Conservation (phyloP, 805 yeast genomes). For the Monosporozyma solicola region DNA sequence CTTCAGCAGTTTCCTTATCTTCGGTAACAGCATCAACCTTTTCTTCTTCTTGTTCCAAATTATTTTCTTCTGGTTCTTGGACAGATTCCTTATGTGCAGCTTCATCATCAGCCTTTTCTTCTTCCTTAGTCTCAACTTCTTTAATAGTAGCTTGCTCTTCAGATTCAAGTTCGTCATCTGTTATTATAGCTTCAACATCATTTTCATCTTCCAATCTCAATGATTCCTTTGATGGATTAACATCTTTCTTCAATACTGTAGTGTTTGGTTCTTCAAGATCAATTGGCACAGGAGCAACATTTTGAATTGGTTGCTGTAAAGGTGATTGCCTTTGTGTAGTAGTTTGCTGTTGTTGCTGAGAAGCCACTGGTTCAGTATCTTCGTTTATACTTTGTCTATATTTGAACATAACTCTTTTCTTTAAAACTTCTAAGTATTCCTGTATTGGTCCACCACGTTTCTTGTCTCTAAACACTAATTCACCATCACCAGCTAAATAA, state of each 20-base stretch:
- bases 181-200: conserved; percentile 7
- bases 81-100: background rate
- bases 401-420: conserved; percentile 26
- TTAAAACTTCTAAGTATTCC: conserved; percentile 34
- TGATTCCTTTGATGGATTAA: background rate
- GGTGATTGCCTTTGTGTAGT: background rate
- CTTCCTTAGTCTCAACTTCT: conserved; percentile 2
- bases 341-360: background rate
- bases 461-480: conserved; percentile 59
- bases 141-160: conserved; percentile 1
- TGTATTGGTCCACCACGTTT: conserved; percentile 40
- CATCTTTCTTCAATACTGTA: background rate
- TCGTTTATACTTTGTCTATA: conserved; percentile 5
- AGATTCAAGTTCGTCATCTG: conserved; percentile 7
- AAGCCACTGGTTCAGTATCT: background rate
- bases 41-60: conserved; percentile 1
- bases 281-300: background rate
- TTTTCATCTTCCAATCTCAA: conserved; percentile 2
- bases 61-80: conserved; percentile 1
- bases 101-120: background rate
- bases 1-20: conserved; percentile 4
- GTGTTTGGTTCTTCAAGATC: background rate
- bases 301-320: background rate
- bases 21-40: background rate
- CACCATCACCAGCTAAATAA: conserved; percentile 64